These are phyloP conservation scores for Hansenula sp. DNA, from an alignment of 1,139 yeast genomes.

Conservation along the genomic window DNA sequence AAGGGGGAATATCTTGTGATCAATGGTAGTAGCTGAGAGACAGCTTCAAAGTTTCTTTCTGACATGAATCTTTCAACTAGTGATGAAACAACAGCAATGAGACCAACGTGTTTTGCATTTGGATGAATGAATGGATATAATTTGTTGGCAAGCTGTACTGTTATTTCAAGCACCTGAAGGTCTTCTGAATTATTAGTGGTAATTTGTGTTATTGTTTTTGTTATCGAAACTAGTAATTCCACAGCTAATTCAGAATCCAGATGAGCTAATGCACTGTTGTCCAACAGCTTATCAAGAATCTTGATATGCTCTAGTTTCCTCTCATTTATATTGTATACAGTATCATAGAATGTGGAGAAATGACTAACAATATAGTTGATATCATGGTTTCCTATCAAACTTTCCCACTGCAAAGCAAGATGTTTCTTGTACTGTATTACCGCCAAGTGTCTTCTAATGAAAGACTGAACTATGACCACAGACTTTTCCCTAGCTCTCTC, in stretches of 20 bases:
- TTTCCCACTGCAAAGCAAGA: constrained; percentile 12
- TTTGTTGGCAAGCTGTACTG: background rate
- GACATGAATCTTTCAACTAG: no score
- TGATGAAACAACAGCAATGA: background rate
- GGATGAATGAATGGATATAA: no score
- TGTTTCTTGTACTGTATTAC: constrained; percentile 19
- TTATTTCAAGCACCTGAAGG: background rate
- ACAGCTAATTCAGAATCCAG: no score
- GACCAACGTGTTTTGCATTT: background rate
- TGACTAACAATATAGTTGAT: constrained; percentile 21
- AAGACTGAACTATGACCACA: constrained; percentile 46
- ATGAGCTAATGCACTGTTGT: background rate
- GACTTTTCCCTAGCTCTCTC: constrained; percentile 47
- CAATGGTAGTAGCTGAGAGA: background rate
- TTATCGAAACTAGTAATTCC: background rate
- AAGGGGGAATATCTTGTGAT: background rate
- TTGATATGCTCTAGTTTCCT: constrained; percentile 7
- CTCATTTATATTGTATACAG: constrained; percentile 9
- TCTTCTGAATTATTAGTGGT: background rate
- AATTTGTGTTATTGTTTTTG: background rate
- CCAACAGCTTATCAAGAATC: background rate
- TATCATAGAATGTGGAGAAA: constrained; percentile 22
- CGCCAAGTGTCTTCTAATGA: constrained; percentile 36
- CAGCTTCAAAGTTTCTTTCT: background rate
- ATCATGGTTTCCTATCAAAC: constrained; percentile 7